Base-by-base conservation (phyloP, 2,329 filamentous ascomycete species). In the Dothistroma pini region DNA sequence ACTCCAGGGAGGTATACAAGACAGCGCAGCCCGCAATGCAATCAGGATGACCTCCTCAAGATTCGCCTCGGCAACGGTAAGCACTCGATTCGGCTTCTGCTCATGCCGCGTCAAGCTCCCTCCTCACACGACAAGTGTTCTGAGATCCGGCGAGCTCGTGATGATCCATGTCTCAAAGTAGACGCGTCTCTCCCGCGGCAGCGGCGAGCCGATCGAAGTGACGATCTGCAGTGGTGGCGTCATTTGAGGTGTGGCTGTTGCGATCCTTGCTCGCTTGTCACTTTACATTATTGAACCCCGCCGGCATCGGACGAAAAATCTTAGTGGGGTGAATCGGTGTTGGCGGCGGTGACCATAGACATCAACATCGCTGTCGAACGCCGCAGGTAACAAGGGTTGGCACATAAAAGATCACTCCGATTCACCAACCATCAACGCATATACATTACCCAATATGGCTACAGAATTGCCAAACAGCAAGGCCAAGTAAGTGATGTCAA, bases 391-490 rank as follows among this genome's bases (percentile, higher is more conserved):
- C n/a, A 19, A 19, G 29, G 8, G 29, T 25, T 14, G 10, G 9
- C 48, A 11, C 48, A 50, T 25, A 29, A 51, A 49, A 49, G n/a
- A 19, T 10, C n/a, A 2, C 10, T 9, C 5, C 22, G n/a, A 19
- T 14, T n/a, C 48, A 51, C 3, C 6, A 25, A 25, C 11, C 12
- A 29, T 9, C 48, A 29, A 29, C 21, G 6, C 48, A 51, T 48
- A 29, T 9, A 54, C 50, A 19, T n/a, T n/a, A 53, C 21, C 14
- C 34, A 60, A 14, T 25, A 60, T 60, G 58, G 53, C 58, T 4
- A 50, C 55, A 22, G 54, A 49, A 56, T 12, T 56, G 2, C 41
- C 44, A 35, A 50, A 38, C 55, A 57, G 55, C 55, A 57, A 22
- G 29, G 25, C 58, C 10, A 56, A 60, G 58, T 56, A 56, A 1